Base-by-base conservation (phyloP, 2,329 filamentous ascomycete species). In the Talaromyces amestolkiae region DNA sequence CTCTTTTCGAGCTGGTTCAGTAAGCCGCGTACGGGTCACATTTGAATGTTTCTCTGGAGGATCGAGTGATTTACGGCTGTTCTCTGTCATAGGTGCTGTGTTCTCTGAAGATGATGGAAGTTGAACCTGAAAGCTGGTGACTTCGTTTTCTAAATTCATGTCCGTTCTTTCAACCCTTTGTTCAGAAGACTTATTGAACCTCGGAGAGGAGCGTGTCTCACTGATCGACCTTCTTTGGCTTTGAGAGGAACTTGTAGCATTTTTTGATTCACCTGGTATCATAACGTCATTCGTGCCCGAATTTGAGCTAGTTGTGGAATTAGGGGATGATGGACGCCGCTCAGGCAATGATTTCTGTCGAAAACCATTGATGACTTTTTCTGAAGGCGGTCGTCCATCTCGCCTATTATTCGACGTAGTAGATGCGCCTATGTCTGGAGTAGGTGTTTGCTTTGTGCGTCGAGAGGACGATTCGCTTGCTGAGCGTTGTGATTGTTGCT, bases 111-210 rank as follows among this genome's bases (percentile, higher is more conserved):
- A 59, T 5, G 56, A 59, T 31, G 56, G 27, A 59, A 15, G 39
- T 9, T 59, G 56, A 59, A 45, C 41, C 31, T 63, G 61, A 27
- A 63, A 63, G 31, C 61, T 63, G 17, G 61, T 47, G 39, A 63
- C 39, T 47, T 63, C 61, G 2, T 58, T 33, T 58, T 47, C 39
- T 47, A 41, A 37, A 33, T 37, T 22, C 10, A 17, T 35, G 7
- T 37, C 15, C 11, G 37, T 19, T n/a, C 37, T 17, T 9, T 37
- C 15, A 6, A 10, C 17, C 13, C 13, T 11, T n/a, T 45, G 15
- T 37, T 27, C 11, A 37, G 31, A 39, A 13, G n/a, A 17, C 10
- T 15, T 24, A 8, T 37, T 24, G 11, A 17, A 7, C 7, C 22
- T 37, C 31, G 17, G 24, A 56, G 41, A 19, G 24, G 37, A 19